Base-by-base conservation (phyloP, 1,139 yeast species). In the Arxiozyma heterogenica region DNA sequence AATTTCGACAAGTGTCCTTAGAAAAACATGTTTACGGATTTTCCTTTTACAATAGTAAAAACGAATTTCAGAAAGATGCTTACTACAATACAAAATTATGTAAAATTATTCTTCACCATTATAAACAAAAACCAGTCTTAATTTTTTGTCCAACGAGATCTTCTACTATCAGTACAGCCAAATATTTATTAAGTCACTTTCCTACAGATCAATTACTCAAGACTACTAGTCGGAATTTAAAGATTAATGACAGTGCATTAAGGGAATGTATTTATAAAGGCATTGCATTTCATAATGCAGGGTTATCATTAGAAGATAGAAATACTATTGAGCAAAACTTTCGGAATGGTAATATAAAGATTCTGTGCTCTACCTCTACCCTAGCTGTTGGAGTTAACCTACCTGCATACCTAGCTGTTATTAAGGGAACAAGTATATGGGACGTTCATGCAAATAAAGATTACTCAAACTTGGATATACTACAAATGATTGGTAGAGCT, bases 301-400 rank as follows among this genome's bases (percentile, higher is more conserved):
- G 86, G 0, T 66, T 82, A 47, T 65, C 75, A 2, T 58, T 66
- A 48, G 67, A 64, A 1, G 85, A 81, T 59, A 66, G 85, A 48
- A 61, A 59, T 18, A 58, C 66, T 3, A 73, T 80, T 20, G 85
- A 82, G 58, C 64, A 65, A 21, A 65, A 69, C 15, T 81, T 80
- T 55, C 65, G 74, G 1, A 64, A 63, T 18, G 82, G 82, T 0
- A 62, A 65, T 1, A 63, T 79, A 17, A 70, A 67, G 53, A 67
- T 78, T 4, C 60, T 82, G 38, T 80, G 84, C 52, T 79, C 80
- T 1, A 81, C 86, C 0, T 79, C 84, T 0, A 81, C 84, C 0
- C 67, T 81, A 56, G 83, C 98, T 0, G 90, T 97, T 94, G 98
- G 98, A 64, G 97, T 93, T 45, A 93, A 93, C 65, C 76, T 93